Base-by-base conservation (phyloP, 768 basidiomycete species). In the Naganishia kalamii region DNA sequence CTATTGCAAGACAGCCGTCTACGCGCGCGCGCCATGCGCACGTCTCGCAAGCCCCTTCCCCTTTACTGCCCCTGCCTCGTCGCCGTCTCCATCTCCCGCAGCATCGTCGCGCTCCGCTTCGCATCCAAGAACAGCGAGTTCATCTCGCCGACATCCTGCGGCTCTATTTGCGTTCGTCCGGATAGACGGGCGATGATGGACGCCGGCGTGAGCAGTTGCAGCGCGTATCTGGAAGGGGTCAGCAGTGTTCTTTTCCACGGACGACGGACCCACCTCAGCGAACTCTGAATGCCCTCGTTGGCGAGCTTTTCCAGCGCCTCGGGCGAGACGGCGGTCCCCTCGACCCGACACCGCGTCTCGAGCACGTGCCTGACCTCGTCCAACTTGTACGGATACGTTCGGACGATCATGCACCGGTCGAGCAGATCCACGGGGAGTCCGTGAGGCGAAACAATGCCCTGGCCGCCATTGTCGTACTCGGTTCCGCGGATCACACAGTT, bases 361-460 rank as follows among this genome's bases (percentile, higher is more conserved):
- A 97, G 83, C 25, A 97, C 92, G 75, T 86, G 87, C 37, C 85
- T 85, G 49, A 97, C 87, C 74, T 97, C 88, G 12, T 89, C 89
- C 44, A 85, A 83, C 7, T 83, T 84, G 77, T 97, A 93, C 13
- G 84, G 82, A 65, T 89, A 85, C 1, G 94, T 98, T 72, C 91
- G 89, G 21, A 98, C 94, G 65, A 98, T 98, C 82, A 99, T 87
- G 77, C 80, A 92, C 86, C 94, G 84, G 80, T 98, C 96, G 48
- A 97, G 82, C 17, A 98, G 81, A 79, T 99, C 94, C 50, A 92
- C 85, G 12, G 96, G 96, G 46, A 98, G 81, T 13, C 96, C 96
- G 74, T 98, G 94, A 1, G 96, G 90, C 6, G 90, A 84, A 21
- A 90, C 82, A 60, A 98, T 88, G 67, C 97, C 94, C 40, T 72